These are phyloP conservation scores for Mycena sp. DNA, from an alignment of 1,284 basidiomycete genomes.

Conservation along the genomic window DNA sequence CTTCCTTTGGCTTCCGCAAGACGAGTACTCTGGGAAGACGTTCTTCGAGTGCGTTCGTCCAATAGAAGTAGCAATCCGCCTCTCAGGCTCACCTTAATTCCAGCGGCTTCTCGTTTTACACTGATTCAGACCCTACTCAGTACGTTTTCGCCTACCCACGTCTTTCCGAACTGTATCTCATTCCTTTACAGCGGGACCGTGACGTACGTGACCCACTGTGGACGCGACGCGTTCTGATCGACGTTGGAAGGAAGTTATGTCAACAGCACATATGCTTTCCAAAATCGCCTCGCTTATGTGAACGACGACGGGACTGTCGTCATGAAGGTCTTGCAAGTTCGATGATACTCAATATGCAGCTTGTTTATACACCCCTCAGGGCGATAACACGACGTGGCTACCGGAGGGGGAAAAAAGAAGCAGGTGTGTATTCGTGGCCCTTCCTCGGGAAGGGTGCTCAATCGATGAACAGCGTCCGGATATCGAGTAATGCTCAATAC, in stretches of 20 bases:
- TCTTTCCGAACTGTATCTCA: conserved; percentile 23
- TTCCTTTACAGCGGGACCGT: conserved; percentile 62
- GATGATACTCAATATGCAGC: background rate
- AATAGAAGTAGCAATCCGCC: too few species aligned
- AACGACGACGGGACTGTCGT: conserved; percentile 57
- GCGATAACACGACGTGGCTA: conserved; percentile 62
- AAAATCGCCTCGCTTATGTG: conserved; percentile 54
- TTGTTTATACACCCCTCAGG: conserved; percentile 32
- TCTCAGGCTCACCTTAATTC: background rate
- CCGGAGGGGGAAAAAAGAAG: conserved; percentile 53
- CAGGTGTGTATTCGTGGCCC: conserved; percentile 48
- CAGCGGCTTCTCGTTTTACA: conserved; percentile 26
- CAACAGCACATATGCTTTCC: conserved; percentile 55
- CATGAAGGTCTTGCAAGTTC: conserved; percentile 50
- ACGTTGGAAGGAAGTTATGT: conserved; percentile 58
- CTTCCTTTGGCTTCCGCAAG: conserved; percentile 65
- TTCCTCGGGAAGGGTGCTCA: conserved; percentile 1
- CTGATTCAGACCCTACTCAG: conserved; percentile 69
- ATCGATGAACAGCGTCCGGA: conserved; percentile 64
- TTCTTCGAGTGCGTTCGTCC: conserved; percentile 62
- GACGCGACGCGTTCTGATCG: conserved; percentile 21
- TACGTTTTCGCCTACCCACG: conserved; percentile 42
- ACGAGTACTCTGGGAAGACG: conserved; percentile 59
- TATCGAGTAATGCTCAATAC: conserved; percentile 64
- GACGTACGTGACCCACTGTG: conserved; percentile 52